A percentile compares a stretch with the other conserved stretches of the same genome.
Evolutionary conservation across 176 grass and related monocot species (phyloP).

Genomic region (Carex littledalei): DNA sequence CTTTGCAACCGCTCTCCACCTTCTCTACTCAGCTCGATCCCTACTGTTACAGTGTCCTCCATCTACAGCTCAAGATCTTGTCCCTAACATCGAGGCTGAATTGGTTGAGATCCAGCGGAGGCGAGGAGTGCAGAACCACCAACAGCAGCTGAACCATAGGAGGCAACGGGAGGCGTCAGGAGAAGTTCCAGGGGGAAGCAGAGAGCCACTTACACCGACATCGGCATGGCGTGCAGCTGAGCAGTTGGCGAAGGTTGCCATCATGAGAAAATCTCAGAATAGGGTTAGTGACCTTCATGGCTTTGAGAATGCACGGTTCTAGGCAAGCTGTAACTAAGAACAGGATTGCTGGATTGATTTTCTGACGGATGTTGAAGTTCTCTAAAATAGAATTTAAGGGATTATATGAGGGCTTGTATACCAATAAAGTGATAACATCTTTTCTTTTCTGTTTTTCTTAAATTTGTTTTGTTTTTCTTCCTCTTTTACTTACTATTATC

Average conservation of each 20-base stretch:
- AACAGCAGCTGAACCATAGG: constrained; percentile 11
- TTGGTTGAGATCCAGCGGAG: constrained; percentile 58
- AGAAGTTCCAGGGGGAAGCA: constrained; percentile 24
- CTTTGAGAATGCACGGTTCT: constrained; percentile 96
- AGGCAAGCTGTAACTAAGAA: background rate
- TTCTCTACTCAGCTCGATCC: constrained; percentile 70
- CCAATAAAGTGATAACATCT: constrained; percentile 6
- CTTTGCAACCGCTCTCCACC: constrained; percentile 61
- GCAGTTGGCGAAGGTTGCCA: constrained; percentile 95
- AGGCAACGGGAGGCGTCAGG: constrained; percentile 19
- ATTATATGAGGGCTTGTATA: background rate
- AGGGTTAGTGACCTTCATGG: constrained; percentile 88
- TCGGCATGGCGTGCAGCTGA: constrained; percentile 94
- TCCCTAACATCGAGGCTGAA: constrained; percentile 57
- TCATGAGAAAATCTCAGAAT: constrained; percentile 94
- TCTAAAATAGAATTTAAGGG: background rate
- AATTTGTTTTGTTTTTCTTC: background rate
- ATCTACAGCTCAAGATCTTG: constrained; percentile 52
- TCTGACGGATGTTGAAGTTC: background rate
- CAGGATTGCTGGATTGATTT: background rate
- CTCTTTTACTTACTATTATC: background rate
- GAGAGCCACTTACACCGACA: constrained; percentile 60
- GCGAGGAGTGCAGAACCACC: constrained; percentile 30
- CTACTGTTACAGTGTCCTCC: constrained; percentile 50
- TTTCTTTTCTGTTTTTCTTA: background rate